phyloP scores from a whole-genome alignment of 768 basidiomycete genomes.

The Daedaleopsis nitida region DNA sequence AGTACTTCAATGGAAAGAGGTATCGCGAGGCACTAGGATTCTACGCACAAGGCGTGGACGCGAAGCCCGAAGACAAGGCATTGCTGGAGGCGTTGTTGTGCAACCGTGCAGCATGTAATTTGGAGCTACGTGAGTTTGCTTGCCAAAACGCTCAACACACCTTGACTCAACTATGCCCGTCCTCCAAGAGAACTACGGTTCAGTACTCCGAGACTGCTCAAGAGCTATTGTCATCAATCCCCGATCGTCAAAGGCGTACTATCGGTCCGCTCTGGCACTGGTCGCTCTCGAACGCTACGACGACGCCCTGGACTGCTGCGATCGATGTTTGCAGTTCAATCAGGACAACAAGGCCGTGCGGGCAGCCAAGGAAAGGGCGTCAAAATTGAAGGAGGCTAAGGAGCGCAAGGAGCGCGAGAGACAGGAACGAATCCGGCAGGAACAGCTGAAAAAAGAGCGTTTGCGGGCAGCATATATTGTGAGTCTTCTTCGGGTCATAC shows the following conservation, averaged over 20 bases:
- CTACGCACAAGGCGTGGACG: conserved; percentile 89
- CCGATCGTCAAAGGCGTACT: conserved; percentile 79
- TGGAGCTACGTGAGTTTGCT: conserved; percentile 70
- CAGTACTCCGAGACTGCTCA: conserved; percentile 84
- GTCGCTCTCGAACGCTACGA: conserved; percentile 70
- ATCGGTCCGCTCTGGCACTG: conserved; percentile 81
- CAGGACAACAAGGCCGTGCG: conserved; percentile 55
- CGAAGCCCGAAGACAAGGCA: conserved; percentile 64
- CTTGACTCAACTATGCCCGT: background rate
- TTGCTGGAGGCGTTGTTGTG: conserved; percentile 71
- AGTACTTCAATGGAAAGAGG: conserved; percentile 86
- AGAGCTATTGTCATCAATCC: conserved; percentile 64
- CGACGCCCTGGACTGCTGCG: conserved; percentile 84
- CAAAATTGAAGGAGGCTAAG: conserved; percentile 48
- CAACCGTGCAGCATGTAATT: conserved; percentile 93
- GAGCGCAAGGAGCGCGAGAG: conserved; percentile 54
- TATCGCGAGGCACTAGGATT: conserved; percentile 87
- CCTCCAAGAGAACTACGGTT: conserved; percentile 79
- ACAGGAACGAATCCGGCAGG: conserved; percentile 49
- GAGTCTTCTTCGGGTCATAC: conserved; percentile 27
- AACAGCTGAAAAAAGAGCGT: conserved; percentile 52
- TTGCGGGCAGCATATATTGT: conserved; percentile 69
- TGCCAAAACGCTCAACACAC: background rate
- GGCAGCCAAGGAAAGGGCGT: conserved; percentile 48
- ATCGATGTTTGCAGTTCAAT: conserved; percentile 64